Evolutionary conservation across 139 green algal genomes (phyloP).

Genomic region (Trebouxia sp.): DNA sequence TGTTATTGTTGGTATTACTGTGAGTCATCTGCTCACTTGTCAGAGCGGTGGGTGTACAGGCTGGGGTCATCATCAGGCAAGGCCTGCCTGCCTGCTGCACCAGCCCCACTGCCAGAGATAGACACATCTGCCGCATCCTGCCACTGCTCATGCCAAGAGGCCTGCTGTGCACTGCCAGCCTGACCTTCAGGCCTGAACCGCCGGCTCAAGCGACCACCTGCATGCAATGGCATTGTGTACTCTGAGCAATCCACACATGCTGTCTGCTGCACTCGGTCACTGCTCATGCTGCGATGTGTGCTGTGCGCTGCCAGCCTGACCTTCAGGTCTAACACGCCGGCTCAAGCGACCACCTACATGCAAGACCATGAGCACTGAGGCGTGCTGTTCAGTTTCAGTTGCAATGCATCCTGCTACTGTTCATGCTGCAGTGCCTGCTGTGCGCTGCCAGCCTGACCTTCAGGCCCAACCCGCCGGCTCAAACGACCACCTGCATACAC

Average conservation of each 20-base stretch:
- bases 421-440: background rate
- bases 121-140: background rate
- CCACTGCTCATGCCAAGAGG: background rate
- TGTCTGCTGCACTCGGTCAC: no score
- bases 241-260: no score
- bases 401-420: background rate
- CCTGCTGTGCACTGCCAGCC: background rate
- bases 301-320: no score
- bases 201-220: background rate
- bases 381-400: no score
- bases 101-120: conserved; percentile 11
- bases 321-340: no score
- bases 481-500: background rate
- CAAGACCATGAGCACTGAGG: no score
- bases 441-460: background rate
- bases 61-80: conserved; percentile 8
- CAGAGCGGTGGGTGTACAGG: background rate
- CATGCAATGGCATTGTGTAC: no score
- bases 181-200: background rate
- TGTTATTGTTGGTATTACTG: no score
- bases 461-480: background rate
- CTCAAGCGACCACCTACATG: no score
- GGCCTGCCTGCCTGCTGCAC: background rate
- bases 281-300: no score
- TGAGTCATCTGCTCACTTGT: background rate